Evolutionary conservation across 257 asterid genomes (phyloP).

Genomic region (Nicotiana paniculata): DNA sequence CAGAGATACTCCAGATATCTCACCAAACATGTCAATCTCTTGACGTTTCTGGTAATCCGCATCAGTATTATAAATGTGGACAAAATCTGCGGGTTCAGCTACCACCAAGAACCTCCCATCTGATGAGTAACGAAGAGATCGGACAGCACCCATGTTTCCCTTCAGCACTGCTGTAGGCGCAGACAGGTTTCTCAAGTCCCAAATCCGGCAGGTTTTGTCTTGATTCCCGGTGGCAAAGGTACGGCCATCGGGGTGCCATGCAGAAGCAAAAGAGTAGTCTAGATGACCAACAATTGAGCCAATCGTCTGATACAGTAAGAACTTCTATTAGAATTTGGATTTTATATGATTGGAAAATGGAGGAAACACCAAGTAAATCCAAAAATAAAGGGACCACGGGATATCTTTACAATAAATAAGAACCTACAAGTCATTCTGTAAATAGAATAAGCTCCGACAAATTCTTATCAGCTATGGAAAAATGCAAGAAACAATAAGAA

Average conservation of each 20-base stretch:
- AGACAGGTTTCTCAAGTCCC: constrained; percentile 59
- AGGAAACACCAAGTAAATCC: background rate
- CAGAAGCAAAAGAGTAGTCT: constrained; percentile 73
- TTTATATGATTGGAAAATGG: background rate
- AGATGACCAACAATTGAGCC: constrained; percentile 59
- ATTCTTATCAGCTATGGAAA: background rate
- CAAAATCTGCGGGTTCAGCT: constrained; percentile 78
- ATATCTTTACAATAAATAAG: background rate
- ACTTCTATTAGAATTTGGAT: background rate
- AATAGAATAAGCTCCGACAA: background rate
- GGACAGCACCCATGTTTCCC: constrained; percentile 62
- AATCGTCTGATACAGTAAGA: constrained; percentile 30
- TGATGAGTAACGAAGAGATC: constrained; percentile 59
- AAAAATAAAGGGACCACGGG: background rate
- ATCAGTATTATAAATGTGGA: constrained; percentile 46
- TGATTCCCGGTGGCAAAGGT: constrained; percentile 77
- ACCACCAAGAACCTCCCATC: constrained; percentile 56
- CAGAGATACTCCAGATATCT: constrained; percentile 60
- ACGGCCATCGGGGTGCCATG: constrained; percentile 64
- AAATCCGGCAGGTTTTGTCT: constrained; percentile 65
- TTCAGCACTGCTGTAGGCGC: constrained; percentile 37
- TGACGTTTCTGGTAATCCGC: constrained; percentile 46
- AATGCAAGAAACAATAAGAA: background rate
- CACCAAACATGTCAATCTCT: constrained; percentile 74
- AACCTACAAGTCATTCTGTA: background rate